Base-by-base conservation (phyloP, 495 filamentous ascomycete genomes). In the Tuber borchii region DNA sequence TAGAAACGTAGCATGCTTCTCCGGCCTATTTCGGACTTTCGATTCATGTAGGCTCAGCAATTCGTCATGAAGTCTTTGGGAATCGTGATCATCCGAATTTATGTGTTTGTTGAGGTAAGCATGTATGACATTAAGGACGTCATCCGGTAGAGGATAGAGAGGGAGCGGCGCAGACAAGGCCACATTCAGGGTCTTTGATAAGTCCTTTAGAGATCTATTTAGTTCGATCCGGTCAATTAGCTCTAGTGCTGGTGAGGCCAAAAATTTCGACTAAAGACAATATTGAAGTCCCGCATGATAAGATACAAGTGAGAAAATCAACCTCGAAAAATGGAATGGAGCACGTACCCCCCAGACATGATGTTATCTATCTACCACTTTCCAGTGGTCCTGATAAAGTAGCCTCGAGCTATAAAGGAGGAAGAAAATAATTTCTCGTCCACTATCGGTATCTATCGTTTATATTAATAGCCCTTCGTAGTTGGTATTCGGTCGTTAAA, bases 31-130 rank as follows among this genome's bases (percentile, higher is more conserved):
- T 20, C 84, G 83, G 31, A 93, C 87, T 61, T 85, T 84, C 79
- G 86, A 87, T 73, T 88, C 84, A 82, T 89, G 91, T 70, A 92
- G 83, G 26, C 83, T 83, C 34, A 90, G 84, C 5, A 93, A 85
- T 75, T 93, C 91, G 16, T 92, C 90, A 70, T 91, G 89, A 72
- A 92, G 84, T 43, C 88, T 87, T 69, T 91, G 87, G 17, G 87
- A 85, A 42, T 88, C 87, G 69, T 85, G 83, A 46, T 91, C 90
- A 73, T 91, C 90, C 71, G 87, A 85, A 71, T 86, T 85, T 31
- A 85, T 78, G 79, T 90, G 88, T 77, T 87, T 88, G 48, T 88
- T 87, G 40, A 92, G 85, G 83, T 91, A 93, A 46, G 84, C 84
- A 65, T 89, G 84, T 45, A 93, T 88, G 34, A 88, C 84, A 45